Conservation (phyloP, 371 early-diverging fungal species). For the Mucor indicus region DNA sequence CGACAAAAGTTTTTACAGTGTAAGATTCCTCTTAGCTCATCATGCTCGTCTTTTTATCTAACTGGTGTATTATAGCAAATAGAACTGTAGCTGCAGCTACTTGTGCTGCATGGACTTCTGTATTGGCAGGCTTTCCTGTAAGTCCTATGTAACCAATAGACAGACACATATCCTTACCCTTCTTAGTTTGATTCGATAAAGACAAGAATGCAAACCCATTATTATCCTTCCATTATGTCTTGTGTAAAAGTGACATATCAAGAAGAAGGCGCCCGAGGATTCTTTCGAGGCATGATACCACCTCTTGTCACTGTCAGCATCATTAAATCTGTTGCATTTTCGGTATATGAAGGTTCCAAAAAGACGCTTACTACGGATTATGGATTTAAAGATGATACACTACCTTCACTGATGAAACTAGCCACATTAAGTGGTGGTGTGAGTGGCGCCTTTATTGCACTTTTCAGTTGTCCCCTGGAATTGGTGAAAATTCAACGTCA, state of each 20-base stretch:
- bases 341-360: slow-evolving; percentile 67
- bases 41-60: background rate
- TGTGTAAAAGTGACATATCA: slow-evolving; percentile 67
- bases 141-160: slow-evolving; percentile 10
- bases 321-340: slow-evolving; percentile 72
- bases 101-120: slow-evolving; percentile 58
- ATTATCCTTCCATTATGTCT: slow-evolving; percentile 61
- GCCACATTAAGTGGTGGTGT: slow-evolving; percentile 61
- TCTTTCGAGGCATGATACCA: slow-evolving; percentile 74
- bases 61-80: slow-evolving; percentile 30
- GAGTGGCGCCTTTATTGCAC: slow-evolving; percentile 66
- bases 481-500: slow-evolving; percentile 80
- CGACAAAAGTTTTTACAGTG: slow-evolving; percentile 11
- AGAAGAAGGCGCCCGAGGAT: slow-evolving; percentile 72
- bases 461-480: slow-evolving; percentile 74
- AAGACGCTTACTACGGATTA: slow-evolving; percentile 14
- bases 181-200: slow-evolving; percentile 74
- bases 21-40: background rate
- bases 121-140: slow-evolving; percentile 62
- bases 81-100: slow-evolving; percentile 64
- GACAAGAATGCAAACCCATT: slow-evolving; percentile 79
- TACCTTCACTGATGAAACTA: slow-evolving; percentile 39
- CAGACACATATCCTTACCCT: background rate
- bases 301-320: slow-evolving; percentile 73
- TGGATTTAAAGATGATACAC: slow-evolving; percentile 33